These are phyloP conservation scores for Nitzschia sp. DNA, from an alignment of 108 stramenopile genomes.

Conservation along the genomic window DNA sequence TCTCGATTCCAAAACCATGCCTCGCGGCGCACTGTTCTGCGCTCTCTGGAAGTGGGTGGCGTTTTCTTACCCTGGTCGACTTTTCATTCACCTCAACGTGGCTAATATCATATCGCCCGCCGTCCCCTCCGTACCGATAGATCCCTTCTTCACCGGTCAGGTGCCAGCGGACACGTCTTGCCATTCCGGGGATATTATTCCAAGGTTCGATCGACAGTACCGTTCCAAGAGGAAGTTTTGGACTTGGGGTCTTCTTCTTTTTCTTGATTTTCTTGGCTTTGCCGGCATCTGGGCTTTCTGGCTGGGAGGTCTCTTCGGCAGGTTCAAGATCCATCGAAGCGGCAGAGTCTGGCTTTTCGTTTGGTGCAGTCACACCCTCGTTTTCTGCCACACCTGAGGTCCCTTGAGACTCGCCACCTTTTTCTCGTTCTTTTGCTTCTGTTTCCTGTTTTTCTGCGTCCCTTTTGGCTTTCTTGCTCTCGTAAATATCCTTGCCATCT, in stretches of 20 bases:
- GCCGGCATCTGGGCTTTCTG: neutral
- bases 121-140: conserved; percentile 89
- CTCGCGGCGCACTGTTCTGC: conserved; percentile 77
- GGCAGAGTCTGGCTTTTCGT: neutral
- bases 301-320: neutral
- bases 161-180: conserved; percentile 76
- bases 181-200: conserved; percentile 74
- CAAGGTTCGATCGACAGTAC: conserved; percentile 78
- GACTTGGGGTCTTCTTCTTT: conserved; percentile 60
- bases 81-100: conserved; percentile 85
- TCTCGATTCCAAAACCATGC: conserved; percentile 75
- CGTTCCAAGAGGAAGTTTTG: conserved; percentile 82
- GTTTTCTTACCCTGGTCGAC: conserved; percentile 64
- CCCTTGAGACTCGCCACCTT: neutral
- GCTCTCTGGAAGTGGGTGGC: conserved; percentile 76
- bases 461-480: conserved; percentile 62
- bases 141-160: conserved; percentile 77
- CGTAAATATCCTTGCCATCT: conserved; percentile 76
- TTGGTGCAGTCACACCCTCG: neutral
- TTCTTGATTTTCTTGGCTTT: conserved; percentile 36
- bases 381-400: neutral
- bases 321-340: conserved; percentile 5
- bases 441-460: conserved; percentile 44
- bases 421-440: conserved; percentile 8
- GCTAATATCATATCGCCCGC: conserved; percentile 79